These are phyloP conservation scores for Talaromyces sp. DNA, from an alignment of 2,329 filamentous ascomycete species.

Conservation along the genomic window DNA sequence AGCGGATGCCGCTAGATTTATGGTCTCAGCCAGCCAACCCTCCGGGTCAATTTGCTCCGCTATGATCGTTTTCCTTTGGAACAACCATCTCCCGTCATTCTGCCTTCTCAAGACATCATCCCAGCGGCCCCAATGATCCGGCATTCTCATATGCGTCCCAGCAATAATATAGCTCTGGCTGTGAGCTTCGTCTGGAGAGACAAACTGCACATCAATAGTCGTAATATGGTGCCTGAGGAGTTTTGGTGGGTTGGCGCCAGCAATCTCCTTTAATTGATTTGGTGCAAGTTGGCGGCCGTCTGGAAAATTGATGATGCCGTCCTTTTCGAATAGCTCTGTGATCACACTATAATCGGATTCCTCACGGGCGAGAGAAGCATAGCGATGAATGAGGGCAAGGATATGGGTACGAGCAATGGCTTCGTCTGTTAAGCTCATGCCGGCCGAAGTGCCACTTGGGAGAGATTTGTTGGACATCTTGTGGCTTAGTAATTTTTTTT, in stretches of 20 bases:
- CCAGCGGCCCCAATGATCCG: conserved; percentile 1
- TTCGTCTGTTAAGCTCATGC: background rate
- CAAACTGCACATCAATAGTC: background rate
- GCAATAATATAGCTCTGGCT: background rate
- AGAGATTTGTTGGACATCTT: background rate
- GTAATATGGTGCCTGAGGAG: background rate
- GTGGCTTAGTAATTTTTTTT: background rate
- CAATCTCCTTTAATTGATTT: background rate
- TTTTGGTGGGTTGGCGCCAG: background rate
- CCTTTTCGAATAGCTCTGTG: background rate
- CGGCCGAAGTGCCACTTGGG: background rate
- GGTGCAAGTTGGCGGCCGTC: background rate
- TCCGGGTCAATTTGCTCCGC: background rate
- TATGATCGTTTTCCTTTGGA: background rate
- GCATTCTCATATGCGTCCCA: conserved; percentile 3
- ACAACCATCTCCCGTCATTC: background rate
- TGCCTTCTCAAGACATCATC: background rate
- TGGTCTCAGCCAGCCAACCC: background rate
- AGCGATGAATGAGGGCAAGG: background rate
- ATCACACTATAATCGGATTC: background rate
- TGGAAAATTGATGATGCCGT: background rate
- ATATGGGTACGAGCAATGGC: background rate
- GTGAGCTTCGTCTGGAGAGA: background rate
- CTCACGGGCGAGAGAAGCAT: background rate
- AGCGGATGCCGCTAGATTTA: background rate